Evolutionary conservation across 1,284 basidiomycete species (phyloP).

Genomic region (Ustilago curta): DNA sequence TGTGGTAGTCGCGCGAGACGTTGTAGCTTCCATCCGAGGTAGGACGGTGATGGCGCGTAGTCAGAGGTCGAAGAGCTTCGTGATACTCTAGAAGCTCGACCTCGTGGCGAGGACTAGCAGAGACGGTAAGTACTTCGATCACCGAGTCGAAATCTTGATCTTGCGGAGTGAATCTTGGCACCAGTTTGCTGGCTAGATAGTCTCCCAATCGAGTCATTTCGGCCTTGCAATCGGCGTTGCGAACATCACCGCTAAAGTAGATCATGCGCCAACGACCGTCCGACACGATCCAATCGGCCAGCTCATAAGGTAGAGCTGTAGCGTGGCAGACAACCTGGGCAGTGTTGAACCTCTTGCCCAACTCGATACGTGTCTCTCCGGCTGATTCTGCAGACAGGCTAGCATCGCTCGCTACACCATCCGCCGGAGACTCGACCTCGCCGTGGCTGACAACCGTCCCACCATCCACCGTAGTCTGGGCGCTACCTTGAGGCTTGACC

Average conservation of each 20-base stretch:
- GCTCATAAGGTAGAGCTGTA: conserved; percentile 35
- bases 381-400: conserved; percentile 16
- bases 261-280: conserved; percentile 37
- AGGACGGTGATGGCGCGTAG: conserved; percentile 22
- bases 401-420: conserved; percentile 18
- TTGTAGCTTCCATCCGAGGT: conserved; percentile 30
- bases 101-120: conserved; percentile 21
- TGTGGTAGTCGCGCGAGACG: conserved; percentile 34
- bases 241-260: conserved; percentile 42
- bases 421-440: conserved; percentile 14
- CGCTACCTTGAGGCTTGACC: conserved; percentile 23
- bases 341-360: conserved; percentile 41
- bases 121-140: conserved; percentile 42
- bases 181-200: conserved; percentile 13
- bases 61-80: conserved; percentile 18
- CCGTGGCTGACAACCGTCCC: conserved; percentile 18
- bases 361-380: conserved; percentile 33
- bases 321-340: conserved; percentile 28
- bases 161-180: conserved; percentile 21
- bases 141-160: conserved; percentile 36
- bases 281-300: conserved; percentile 37
- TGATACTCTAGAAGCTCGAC: conserved; percentile 24
- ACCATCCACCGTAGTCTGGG: conserved; percentile 23
- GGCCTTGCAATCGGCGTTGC: conserved; percentile 6
- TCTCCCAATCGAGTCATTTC: conserved; percentile 29